phyloP scores from a whole-genome alignment of 306 rosid species.

The Cicer pinnatifidum region DNA sequence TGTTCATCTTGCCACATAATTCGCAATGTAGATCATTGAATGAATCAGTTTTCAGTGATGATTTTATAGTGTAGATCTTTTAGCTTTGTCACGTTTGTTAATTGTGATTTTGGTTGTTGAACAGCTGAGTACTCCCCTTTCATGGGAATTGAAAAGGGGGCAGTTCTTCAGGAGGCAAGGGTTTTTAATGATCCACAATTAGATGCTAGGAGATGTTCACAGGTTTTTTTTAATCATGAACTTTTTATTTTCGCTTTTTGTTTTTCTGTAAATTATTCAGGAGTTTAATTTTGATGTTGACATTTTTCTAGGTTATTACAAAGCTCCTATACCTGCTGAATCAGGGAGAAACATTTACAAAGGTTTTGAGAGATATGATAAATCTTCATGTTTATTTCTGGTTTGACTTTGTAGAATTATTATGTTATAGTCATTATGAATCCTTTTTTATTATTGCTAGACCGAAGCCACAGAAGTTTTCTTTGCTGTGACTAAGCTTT shows the following conservation, averaged over 20 bases:
- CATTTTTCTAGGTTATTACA: constrained; percentile 79
- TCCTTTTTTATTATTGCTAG: constrained; percentile 49
- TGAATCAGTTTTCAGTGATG: constrained; percentile 27
- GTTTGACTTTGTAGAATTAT: constrained; percentile 8
- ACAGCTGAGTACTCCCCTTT: constrained; percentile 90
- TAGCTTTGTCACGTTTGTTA: not conserved
- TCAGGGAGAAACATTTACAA: constrained; percentile 94
- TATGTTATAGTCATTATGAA: constrained; percentile 30
- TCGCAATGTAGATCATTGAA: constrained; percentile 53
- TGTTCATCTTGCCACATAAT: constrained; percentile 36
- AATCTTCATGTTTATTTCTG: constrained; percentile 35
- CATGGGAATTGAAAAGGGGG: constrained; percentile 94
- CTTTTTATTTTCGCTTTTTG: constrained; percentile 26
- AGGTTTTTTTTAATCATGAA: constrained; percentile 57
- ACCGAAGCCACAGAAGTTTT: constrained; percentile 97
- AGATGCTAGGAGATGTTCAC: constrained; percentile 96
- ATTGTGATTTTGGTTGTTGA: constrained; percentile 48
- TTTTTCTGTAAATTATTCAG: constrained; percentile 40
- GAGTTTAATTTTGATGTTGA: constrained; percentile 41
- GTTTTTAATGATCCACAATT: constrained; percentile 98
- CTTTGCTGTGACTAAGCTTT: constrained; percentile 97
- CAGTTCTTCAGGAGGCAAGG: constrained; percentile 97
- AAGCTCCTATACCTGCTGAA: constrained; percentile 91
- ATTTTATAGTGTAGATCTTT: constrained; percentile 37
- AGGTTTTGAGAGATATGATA: constrained; percentile 61